Conservation (phyloP, 257 asterid species). For the Nemophila menziesii region DNA sequence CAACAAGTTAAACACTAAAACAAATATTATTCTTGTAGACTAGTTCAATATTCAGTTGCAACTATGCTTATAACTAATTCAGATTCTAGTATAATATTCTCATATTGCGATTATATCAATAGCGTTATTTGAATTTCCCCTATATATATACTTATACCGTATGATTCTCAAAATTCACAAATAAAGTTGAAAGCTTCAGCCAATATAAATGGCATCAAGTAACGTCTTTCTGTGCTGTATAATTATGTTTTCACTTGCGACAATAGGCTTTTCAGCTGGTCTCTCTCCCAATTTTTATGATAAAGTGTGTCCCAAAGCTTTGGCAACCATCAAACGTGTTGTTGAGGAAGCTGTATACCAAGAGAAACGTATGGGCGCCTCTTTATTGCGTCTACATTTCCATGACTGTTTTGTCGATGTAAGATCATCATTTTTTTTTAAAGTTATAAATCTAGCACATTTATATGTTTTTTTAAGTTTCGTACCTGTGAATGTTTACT, state of each 20-base stretch:
- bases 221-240: background rate
- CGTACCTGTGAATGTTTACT: too few relatives aligned
- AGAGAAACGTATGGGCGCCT: too few relatives aligned
- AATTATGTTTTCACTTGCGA: background rate
- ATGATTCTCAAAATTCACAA: background rate
- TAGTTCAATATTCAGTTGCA: background rate
- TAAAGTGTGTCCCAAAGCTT: conserved; percentile 2
- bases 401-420: too few relatives aligned
- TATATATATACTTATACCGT: background rate
- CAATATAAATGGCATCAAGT: background rate
- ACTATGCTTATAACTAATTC: background rate
- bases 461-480: too few relatives aligned
- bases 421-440: too few relatives aligned
- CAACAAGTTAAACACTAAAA: too few relatives aligned
- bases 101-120: background rate
- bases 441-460: too few relatives aligned
- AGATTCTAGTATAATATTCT: background rate
- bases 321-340: conserved; percentile 9
- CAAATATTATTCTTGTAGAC: too few relatives aligned
- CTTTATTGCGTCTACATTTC: too few relatives aligned
- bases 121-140: background rate
- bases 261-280: background rate
- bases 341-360: too few relatives aligned
- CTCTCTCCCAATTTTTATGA: conserved; percentile 7
- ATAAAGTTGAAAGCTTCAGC: too few relatives aligned